Evolutionary conservation across 2,329 filamentous ascomycete species (phyloP), one percentile per base, ranked within the genome.

Genomic region (Coniochaeta prunicola): DNA sequence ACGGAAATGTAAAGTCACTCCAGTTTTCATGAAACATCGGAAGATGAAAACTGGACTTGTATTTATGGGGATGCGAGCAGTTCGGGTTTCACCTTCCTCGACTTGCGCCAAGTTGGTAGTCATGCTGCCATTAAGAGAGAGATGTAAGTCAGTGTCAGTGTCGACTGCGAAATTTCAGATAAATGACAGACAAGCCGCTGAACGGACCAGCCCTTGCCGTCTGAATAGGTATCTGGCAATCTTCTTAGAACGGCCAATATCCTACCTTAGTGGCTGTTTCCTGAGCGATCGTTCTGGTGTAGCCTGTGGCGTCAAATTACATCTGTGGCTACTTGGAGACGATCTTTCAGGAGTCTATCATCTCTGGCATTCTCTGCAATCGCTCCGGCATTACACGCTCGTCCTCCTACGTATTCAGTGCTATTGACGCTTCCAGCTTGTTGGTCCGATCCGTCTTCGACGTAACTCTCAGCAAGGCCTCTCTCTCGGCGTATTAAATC

Each of bases 301-400:
- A 65, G 50, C 67, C 65, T 66, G 67, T 68, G 55, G 67, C 65
- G 24, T 67, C 63, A 4, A 67, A 36, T 3, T 67, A 56, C 30
- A 60, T 64, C 45, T 60, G 59, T 9, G 63, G 58, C 28, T 67
- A 63, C 1, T n/a, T 53, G 15, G 31, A 50, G 5, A 69, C 21
- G 1, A 65, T 63, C 36, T 63, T n/a, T 64, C 31, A 69, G 58
- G 3, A 67, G 33, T 1, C 58, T 3, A 45, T 66, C 67, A 8
- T 63, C 58, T 53, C 59, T 57, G 15, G 68, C 53, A 40, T 57
- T 42, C 2, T 61, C 63, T 12, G 65, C 65, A 7, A 64, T 59
- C 4, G 60, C 58, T 60, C 59, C 0, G 63, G 62, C 12, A 67
- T 38, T 4, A 38, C 38, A 36, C 33, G 31, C 24, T 61, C 61